Conservation (phyloP, 2,329 filamentous ascomycete genomes). For the Apiospora hydei region DNA sequence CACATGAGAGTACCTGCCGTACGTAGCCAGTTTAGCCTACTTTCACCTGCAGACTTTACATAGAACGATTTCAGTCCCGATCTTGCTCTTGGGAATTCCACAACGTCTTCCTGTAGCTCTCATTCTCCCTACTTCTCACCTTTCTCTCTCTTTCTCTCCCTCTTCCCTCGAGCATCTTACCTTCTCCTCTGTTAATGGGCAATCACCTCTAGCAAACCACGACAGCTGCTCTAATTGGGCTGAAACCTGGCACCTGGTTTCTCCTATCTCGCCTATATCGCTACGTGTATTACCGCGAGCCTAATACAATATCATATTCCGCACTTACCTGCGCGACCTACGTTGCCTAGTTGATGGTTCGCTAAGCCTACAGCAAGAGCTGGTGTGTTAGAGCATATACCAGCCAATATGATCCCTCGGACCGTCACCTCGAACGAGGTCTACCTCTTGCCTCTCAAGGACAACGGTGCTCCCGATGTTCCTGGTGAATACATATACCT, state of each 20-base stretch:
- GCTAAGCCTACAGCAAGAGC: not conserved
- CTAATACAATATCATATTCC: not conserved
- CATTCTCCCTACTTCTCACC: not conserved
- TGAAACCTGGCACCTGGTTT: not conserved
- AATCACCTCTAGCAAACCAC: not conserved
- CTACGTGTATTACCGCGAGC: not conserved
- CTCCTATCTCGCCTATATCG: not conserved
- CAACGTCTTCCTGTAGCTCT: slow-evolving; percentile 3
- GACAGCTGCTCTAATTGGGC: not conserved
- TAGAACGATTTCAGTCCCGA: slow-evolving; percentile 1
- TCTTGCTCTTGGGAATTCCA: not conserved
- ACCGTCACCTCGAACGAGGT: slow-evolving; percentile 74
- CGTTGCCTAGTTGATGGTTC: slow-evolving; percentile 4
- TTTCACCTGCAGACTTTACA: not conserved
- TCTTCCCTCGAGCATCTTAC: not conserved
- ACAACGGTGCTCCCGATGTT: slow-evolving; percentile 90
- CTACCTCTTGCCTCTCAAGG: slow-evolving; percentile 89
- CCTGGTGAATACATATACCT: slow-evolving; percentile 92
- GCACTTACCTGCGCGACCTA: not conserved
- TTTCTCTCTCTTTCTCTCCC: not conserved
- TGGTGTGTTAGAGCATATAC: not conserved
- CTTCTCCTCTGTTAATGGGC: not conserved
- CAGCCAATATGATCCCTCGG: slow-evolving; percentile 59
- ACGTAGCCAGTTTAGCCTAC: not conserved
- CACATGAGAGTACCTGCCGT: not conserved